Evolutionary conservation across 768 basidiomycete species (phyloP).

Genomic region (Neoboletus brunneissimus): DNA sequence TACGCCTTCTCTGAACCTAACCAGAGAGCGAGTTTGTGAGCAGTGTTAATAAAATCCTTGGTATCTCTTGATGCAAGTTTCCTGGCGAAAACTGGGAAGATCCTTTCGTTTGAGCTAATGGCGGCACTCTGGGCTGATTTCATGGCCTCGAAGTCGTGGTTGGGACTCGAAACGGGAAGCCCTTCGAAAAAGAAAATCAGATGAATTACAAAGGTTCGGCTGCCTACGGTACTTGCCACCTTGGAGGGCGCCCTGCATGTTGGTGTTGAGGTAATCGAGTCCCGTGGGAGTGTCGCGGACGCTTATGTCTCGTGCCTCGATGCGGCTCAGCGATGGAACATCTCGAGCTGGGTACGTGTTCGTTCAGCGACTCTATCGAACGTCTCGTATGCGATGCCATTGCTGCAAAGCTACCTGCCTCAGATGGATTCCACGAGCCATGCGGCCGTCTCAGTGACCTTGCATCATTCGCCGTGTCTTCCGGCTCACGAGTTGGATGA

Average conservation of each 20-base stretch:
- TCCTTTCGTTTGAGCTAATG: slow-evolving; percentile 33
- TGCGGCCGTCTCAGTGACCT: no score
- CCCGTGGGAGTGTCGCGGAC: slow-evolving; percentile 6
- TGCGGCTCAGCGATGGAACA: no score
- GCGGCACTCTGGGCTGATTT: slow-evolving; percentile 19
- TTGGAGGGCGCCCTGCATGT: slow-evolving; percentile 13
- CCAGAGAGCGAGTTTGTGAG: slow-evolving; percentile 45
- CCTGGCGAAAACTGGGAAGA: slow-evolving; percentile 35
- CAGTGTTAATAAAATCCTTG: slow-evolving; percentile 17
- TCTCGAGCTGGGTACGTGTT: no score
- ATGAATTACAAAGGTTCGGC: neutral
- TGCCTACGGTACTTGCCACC: slow-evolving; percentile 1
- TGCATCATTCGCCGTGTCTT: neutral
- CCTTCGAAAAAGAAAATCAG: slow-evolving; percentile 8
- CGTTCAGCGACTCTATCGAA: no score
- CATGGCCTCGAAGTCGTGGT: slow-evolving; percentile 7
- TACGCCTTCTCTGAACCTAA: slow-evolving; percentile 49
- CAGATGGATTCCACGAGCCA: neutral
- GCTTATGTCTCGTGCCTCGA: no score
- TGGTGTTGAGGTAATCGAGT: slow-evolving; percentile 1
- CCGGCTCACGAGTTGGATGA: neutral
- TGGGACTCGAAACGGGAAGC: neutral
- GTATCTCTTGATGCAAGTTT: slow-evolving; percentile 33
- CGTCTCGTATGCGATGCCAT: no score
- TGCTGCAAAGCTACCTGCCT: no score